Percentiles rank a stretch among this genome's conserved stretches.
These are phyloP conservation scores for Aspergillus sp. DNA, from an alignment of 2,329 filamentous ascomycete genomes.

Conservation along the genomic window DNA sequence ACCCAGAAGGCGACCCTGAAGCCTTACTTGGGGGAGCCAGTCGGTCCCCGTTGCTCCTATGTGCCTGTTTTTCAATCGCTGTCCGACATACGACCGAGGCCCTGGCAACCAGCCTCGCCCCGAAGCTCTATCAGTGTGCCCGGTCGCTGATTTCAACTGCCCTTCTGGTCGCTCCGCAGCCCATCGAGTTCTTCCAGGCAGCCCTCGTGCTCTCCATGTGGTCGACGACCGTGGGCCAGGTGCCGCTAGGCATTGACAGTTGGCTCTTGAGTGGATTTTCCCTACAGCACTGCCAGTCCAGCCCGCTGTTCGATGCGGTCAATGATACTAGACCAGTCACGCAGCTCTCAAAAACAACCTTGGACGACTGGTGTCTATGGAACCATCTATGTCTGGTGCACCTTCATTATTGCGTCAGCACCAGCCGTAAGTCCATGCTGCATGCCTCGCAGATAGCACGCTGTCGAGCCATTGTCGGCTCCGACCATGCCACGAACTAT, in stretches of 20 bases:
- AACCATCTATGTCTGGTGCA: slow-evolving; percentile 40
- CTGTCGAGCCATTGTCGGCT: slow-evolving; percentile 31
- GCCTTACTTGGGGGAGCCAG: slow-evolving; percentile 25
- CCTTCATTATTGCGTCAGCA: slow-evolving; percentile 42
- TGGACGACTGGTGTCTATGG: slow-evolving; percentile 33
- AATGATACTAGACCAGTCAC: slow-evolving; percentile 3
- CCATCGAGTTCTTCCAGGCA: slow-evolving; percentile 39
- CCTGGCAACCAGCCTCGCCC: slow-evolving; percentile 29
- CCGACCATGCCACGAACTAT: slow-evolving; percentile 36
- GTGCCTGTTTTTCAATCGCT: slow-evolving; percentile 35
- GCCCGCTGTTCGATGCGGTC: slow-evolving; percentile 24
- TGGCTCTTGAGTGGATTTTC: slow-evolving; percentile 40
- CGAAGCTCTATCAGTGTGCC: slow-evolving; percentile 32
- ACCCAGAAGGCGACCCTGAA: slow-evolving; percentile 17
- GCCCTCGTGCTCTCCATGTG: slow-evolving; percentile 37
- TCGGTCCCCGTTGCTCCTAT: slow-evolving; percentile 32
- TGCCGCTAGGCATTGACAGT: slow-evolving; percentile 39
- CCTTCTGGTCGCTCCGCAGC: slow-evolving; percentile 32
- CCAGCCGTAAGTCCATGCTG: slow-evolving; percentile 32
- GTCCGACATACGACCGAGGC: slow-evolving; percentile 36
- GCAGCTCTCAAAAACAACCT: slow-evolving; percentile 11
- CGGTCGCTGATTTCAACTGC: slow-evolving; percentile 15
- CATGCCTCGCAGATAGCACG: slow-evolving; percentile 30
- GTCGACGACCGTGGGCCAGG: slow-evolving; percentile 40
- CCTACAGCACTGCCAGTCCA: slow-evolving; percentile 35